Percentiles rank a stretch among this genome's conserved stretches.
These are phyloP conservation scores for Celoporthe dispersa DNA, from an alignment of 2,329 filamentous ascomycete species.

Conservation along the genomic window DNA sequence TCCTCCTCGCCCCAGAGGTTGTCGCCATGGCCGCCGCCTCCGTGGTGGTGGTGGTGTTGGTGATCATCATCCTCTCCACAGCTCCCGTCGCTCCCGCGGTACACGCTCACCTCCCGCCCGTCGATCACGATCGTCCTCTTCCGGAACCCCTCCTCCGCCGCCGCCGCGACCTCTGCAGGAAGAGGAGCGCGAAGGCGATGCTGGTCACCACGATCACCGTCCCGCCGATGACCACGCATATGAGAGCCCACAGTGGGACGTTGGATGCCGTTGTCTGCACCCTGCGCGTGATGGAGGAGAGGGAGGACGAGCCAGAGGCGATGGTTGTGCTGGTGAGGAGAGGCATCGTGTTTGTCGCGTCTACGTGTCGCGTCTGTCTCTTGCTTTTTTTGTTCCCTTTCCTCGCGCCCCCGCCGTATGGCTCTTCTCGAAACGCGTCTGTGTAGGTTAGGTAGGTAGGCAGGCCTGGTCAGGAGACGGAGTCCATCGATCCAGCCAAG, in stretches of 20 bases:
- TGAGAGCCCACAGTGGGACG: constrained; percentile 41
- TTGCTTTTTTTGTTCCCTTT: not conserved
- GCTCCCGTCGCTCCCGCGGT: constrained; percentile 18
- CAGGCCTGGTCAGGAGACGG: not conserved
- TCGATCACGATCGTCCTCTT: constrained; percentile 8
- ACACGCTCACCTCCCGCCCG: constrained; percentile 17
- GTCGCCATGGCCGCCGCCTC: not conserved
- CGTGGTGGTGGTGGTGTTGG: not conserved
- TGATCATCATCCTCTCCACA: constrained; percentile 3
- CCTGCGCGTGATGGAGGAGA: not conserved
- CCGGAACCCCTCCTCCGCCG: constrained; percentile 25
- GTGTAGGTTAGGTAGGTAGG: not conserved
- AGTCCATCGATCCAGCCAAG: not conserved
- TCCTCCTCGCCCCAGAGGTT: not conserved
- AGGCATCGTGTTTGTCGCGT: not conserved
- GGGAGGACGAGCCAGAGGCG: not conserved
- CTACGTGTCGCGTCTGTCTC: not conserved
- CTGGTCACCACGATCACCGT: constrained; percentile 47
- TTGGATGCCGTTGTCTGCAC: not conserved
- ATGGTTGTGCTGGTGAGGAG: not conserved
- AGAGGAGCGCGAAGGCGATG: constrained; percentile 46
- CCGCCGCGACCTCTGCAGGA: constrained; percentile 44
- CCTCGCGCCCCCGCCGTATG: not conserved
- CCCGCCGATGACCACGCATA: constrained; percentile 54
- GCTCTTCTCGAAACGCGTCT: not conserved